Evolutionary conservation across 192 early-diverging fungal species (phyloP), one percentile per base, ranked within the genome.

Genomic region (Entomortierella parvispora): DNA sequence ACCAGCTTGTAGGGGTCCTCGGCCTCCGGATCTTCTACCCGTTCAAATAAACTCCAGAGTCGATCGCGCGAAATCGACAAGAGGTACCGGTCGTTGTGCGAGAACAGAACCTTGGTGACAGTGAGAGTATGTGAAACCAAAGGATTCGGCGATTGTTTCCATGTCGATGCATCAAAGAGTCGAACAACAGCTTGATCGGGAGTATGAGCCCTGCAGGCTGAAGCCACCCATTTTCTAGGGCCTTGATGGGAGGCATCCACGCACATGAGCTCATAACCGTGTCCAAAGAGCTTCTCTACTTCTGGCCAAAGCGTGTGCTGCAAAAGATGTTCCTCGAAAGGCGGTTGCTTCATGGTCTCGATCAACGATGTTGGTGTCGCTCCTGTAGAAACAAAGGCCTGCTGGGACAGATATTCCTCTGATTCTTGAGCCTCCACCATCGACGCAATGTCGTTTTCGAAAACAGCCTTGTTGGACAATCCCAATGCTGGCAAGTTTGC

Each of bases 271-370:
- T 98, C 97, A 80, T 94, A 97, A 4, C 90, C 91, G 82, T 99
- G 97, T n/a, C 96, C 97, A 81, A 97, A 98, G 68, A 98, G 85
- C 80, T 99, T 98, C 65, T 96, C 91, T 9, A 90, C 83, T 84
- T 99, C 97, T 2, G 97, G 96, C 97, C 97, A 99, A 20, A 99
- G 82, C 29, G 96, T 96, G 75, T 93, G 87, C 61, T 94, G 92
- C 65, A 93, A 64, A 33, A 98, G 84, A 58, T 94, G 90, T 65
- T 96, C 94, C 79, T 99, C 97, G 65, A 94, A 86, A 9, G 95
- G 97, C 52, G 93, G 95, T 33, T 83, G 77, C 2, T 50, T 65
- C 80, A 89, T 69, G 31, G 66, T 81, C 18, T 86, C 69, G 26
- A 62, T 18, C 32, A 76, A 69, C n/a, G 57, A 80, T 22, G 44